Evolutionary conservation across 345 rosid species (phyloP).

Genomic region (Camelina laxa): DNA sequence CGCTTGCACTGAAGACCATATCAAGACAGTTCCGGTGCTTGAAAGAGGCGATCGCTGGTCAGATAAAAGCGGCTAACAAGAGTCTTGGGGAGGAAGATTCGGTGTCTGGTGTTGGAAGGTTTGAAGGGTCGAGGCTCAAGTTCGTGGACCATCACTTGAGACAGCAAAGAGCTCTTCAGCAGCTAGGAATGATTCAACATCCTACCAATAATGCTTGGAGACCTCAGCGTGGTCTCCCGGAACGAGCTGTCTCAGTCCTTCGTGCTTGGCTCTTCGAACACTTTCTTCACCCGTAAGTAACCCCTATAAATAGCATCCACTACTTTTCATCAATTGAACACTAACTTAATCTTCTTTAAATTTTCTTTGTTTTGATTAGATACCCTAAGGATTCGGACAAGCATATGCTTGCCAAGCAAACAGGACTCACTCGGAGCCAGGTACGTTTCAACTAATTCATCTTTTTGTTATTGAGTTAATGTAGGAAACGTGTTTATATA

Average conservation of each 20-base stretch:
- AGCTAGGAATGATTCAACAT: conserved; percentile 95
- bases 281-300: conserved; percentile 94
- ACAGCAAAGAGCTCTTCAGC: conserved; percentile 96
- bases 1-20: conserved; percentile 87
- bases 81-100: conserved; percentile 88
- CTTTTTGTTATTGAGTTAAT: neutral
- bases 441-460: conserved; percentile 41
- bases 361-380: conserved; percentile 46
- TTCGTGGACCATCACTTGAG: conserved; percentile 92
- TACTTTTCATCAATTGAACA: conserved; percentile 9
- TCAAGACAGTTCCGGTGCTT: conserved; percentile 93
- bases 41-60: conserved; percentile 88
- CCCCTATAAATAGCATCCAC: neutral
- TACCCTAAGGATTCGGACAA: conserved; percentile 98
- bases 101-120: conserved; percentile 58
- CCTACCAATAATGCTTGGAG: conserved; percentile 84
- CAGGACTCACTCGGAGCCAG: conserved; percentile 96
- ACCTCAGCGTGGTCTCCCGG: conserved; percentile 98
- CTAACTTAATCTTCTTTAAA: neutral
- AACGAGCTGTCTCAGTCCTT: conserved; percentile 91
- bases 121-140: conserved; percentile 90
- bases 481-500: neutral
- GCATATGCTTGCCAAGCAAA: conserved; percentile 89
- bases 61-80: conserved; percentile 83
- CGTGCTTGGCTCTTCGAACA: conserved; percentile 99